Base-by-base conservation (phyloP, 164 flowering plant genomes). In the Vitis riparia region DNA sequence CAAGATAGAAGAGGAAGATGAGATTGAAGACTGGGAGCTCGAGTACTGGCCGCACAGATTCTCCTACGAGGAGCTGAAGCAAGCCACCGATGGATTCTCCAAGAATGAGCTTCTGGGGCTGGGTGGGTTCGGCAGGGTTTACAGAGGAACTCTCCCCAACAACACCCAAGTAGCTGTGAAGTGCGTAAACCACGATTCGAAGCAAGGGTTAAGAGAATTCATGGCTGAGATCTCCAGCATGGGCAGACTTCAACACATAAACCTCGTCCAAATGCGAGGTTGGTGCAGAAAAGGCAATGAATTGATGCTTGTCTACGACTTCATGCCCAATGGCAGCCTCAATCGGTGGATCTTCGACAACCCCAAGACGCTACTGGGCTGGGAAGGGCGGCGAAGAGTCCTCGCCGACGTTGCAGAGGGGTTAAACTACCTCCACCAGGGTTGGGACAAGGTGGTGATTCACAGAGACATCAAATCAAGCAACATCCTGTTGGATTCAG, bases 391-490 rank as follows among this genome's bases (percentile, higher is more conserved):
- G 15, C 75, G 78, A 14, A 59, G 79, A 23, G 82, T 89, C 1
- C 76, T 91, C 2, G 68, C 74, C 7, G 94, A 89, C 69, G 91
- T 93, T 0, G 92, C 95, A 0, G 92, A 86, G 59, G 97, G 92
- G 0, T 67, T 93, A n/a, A 71, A 74, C 59, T 93, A 91, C 55
- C 81, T 93, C 30, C 98, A 89, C 73, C 77, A 82, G 27, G 95
- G 91, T 0, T 91, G 92, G 90, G 92, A 91, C 47, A 87, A 91
- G 65, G 84, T 83, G 56, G 94, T 93, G 16, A 70, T 93, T 1
- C 98, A 93, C 71, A 77, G 97, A 15, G 97, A 93, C 72, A 85
- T 91, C 3, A 91, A 91, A 65, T 80, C 97, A 1, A 85, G 95
- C 80, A 91, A 91, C 76, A 73, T 91, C 0, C 65, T 90, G 59